Conservation (phyloP, 2,329 filamentous ascomycete species). For the Fusarium pseudocircinatum region DNA sequence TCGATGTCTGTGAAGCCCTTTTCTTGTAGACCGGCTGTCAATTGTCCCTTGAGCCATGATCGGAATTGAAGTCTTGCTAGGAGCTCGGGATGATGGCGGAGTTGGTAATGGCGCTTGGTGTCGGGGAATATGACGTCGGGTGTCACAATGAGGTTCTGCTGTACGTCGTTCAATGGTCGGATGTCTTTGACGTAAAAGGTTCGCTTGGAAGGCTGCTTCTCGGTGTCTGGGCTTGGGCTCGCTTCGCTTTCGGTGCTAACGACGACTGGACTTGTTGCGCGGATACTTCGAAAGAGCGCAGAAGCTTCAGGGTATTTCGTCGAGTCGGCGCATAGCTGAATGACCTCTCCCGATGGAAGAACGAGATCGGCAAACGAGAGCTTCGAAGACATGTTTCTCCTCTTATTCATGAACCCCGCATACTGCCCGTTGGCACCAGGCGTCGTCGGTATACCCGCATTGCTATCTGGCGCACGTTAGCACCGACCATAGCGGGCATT, state of each 20-base stretch:
- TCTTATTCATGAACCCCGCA: slow-evolving; percentile 75
- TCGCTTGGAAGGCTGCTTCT: slow-evolving; percentile 49
- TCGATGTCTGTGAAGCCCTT: slow-evolving; percentile 81
- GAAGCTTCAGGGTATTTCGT: slow-evolving; percentile 51
- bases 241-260: slow-evolving; percentile 53
- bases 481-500: background rate
- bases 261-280: slow-evolving; percentile 63
- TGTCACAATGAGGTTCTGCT: slow-evolving; percentile 78
- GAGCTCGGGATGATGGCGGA: slow-evolving; percentile 77
- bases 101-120: slow-evolving; percentile 82
- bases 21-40: slow-evolving; percentile 63
- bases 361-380: slow-evolving; percentile 74
- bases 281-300: slow-evolving; percentile 56
- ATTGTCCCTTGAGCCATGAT: slow-evolving; percentile 63
- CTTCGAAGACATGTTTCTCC: slow-evolving; percentile 72
- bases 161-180: slow-evolving; percentile 48
- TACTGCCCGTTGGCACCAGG: slow-evolving; percentile 25
- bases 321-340: slow-evolving; percentile 58
- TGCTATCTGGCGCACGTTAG: slow-evolving; percentile 41
- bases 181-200: slow-evolving; percentile 73
- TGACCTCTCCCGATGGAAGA: slow-evolving; percentile 50
- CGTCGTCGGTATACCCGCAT: slow-evolving; percentile 34
- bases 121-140: slow-evolving; percentile 78
- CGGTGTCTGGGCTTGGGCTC: slow-evolving; percentile 29
- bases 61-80: slow-evolving; percentile 76